Evolutionary conservation across 148 eudicot genomes (phyloP).

Genomic region (Rhododendron griersonianum): DNA sequence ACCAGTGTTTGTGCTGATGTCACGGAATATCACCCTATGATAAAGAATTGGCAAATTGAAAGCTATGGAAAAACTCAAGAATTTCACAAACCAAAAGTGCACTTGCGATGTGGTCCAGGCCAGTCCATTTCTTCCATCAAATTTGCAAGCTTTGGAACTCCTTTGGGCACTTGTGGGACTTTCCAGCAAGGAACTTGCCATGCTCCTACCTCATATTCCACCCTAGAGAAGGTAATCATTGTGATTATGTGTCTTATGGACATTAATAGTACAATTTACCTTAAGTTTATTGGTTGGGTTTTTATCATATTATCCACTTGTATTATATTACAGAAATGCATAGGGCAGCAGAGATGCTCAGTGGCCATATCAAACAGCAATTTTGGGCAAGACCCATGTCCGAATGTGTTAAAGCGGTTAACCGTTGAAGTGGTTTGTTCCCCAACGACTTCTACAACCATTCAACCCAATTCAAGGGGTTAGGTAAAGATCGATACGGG

Average conservation of each 20-base stretch:
- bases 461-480: slow-evolving; percentile 20
- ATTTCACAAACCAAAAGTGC: slow-evolving; percentile 56
- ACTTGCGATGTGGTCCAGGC: slow-evolving; percentile 51
- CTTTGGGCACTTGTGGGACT: slow-evolving; percentile 75
- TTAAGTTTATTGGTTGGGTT: neutral
- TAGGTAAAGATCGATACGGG: neutral
- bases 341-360: slow-evolving; percentile 69
- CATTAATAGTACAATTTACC: neutral
- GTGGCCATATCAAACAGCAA: slow-evolving; percentile 76
- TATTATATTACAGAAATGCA: slow-evolving; percentile 52
- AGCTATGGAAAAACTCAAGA: slow-evolving; percentile 44
- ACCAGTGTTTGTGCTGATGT: slow-evolving; percentile 62
- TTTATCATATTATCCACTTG: neutral
- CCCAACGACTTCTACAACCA: slow-evolving; percentile 17
- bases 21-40: slow-evolving; percentile 65
- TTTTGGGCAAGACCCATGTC: slow-evolving; percentile 88
- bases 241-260: neutral
- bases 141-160: slow-evolving; percentile 93
- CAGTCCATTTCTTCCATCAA: slow-evolving; percentile 70
- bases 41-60: slow-evolving; percentile 63
- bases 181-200: slow-evolving; percentile 74
- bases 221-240: slow-evolving; percentile 56
- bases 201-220: slow-evolving; percentile 52
- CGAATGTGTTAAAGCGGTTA: slow-evolving; percentile 66
- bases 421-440: slow-evolving; percentile 84